Evolutionary conservation across 345 rosid genomes (phyloP).

Genomic region (Punica granatum): DNA sequence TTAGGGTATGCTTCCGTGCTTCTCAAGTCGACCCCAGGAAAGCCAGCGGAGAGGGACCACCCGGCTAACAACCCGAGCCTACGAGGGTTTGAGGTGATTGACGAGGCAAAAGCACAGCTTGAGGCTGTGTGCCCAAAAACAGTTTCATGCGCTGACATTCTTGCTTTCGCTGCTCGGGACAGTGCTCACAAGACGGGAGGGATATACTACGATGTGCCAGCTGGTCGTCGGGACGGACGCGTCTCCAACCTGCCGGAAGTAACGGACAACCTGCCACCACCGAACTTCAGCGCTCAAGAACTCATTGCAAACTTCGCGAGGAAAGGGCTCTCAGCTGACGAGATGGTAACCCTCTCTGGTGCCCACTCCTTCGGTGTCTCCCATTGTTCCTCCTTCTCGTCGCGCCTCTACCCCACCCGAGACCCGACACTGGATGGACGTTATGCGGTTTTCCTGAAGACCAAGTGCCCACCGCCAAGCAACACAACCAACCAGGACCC

Average conservation of each 20-base stretch:
- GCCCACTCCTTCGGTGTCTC: constrained; percentile 41
- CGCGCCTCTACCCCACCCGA: constrained; percentile 26
- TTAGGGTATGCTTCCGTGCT: constrained; percentile 34
- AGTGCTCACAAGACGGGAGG: constrained; percentile 20
- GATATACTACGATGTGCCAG: constrained; percentile 22
- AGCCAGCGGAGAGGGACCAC: constrained; percentile 26
- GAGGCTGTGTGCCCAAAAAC: constrained; percentile 30
- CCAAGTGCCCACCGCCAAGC: constrained; percentile 24
- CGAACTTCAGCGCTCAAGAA: constrained; percentile 16
- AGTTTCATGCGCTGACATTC: constrained; percentile 44
- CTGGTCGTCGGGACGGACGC: constrained; percentile 39
- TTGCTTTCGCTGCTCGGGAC: constrained; percentile 41
- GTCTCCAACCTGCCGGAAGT: constrained; percentile 22
- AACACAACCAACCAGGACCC: constrained; percentile 6
- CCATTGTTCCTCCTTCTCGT: constrained; percentile 31
- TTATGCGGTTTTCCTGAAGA: constrained; percentile 27
- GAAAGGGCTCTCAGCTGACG: constrained; percentile 32
- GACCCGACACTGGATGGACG: constrained; percentile 28
- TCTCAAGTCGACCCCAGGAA: constrained; percentile 18
- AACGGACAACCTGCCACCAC: constrained; percentile 22
- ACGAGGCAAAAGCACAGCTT: constrained; percentile 27
- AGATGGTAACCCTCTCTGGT: constrained; percentile 47
- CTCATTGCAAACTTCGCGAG: constrained; percentile 17
- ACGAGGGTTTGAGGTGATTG: constrained; percentile 40
- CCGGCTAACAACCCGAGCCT: constrained; percentile 30